A percentile compares a stretch with the other conserved stretches of the same genome.
These are phyloP conservation scores for Turnera subulata DNA, from an alignment of 345 rosid genomes.

Conservation along the genomic window DNA sequence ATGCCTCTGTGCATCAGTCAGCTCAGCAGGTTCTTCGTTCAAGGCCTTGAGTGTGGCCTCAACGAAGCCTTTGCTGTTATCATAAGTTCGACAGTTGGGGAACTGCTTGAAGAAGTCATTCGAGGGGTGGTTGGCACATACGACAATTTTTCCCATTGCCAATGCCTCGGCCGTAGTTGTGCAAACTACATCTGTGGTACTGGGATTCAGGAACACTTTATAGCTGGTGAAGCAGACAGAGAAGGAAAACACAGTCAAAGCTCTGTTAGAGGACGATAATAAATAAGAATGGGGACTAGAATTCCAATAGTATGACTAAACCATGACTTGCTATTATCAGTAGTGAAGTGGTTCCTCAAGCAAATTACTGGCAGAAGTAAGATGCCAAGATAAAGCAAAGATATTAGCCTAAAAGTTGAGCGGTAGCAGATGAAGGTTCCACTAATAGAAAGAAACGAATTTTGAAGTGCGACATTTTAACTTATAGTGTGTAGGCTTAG, in stretches of 20 bases:
- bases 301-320: too few species aligned
- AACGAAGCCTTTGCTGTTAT: constrained; percentile 50
- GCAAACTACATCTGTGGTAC: constrained; percentile 98
- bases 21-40: constrained; percentile 56
- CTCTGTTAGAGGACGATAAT: too few species aligned
- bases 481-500: too few species aligned
- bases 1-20: constrained; percentile 60
- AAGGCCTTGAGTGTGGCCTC: constrained; percentile 56
- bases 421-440: too few species aligned
- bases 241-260: not conserved
- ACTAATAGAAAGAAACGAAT: too few species aligned
- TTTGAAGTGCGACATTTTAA: too few species aligned
- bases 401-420: too few species aligned
- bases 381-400: too few species aligned
- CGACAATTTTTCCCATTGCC: constrained; percentile 89
- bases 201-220: constrained; percentile 91
- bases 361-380: too few species aligned
- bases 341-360: too few species aligned
- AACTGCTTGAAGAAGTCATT: constrained; percentile 60
- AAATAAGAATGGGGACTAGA: too few species aligned
- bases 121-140: constrained; percentile 45
- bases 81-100: constrained; percentile 52
- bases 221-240: constrained; percentile 40
- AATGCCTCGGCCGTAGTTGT: constrained; percentile 96
- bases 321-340: too few species aligned